Evolutionary conservation across 2,329 filamentous ascomycete genomes (phyloP).

Genomic region (Hypoxylon sp.): DNA sequence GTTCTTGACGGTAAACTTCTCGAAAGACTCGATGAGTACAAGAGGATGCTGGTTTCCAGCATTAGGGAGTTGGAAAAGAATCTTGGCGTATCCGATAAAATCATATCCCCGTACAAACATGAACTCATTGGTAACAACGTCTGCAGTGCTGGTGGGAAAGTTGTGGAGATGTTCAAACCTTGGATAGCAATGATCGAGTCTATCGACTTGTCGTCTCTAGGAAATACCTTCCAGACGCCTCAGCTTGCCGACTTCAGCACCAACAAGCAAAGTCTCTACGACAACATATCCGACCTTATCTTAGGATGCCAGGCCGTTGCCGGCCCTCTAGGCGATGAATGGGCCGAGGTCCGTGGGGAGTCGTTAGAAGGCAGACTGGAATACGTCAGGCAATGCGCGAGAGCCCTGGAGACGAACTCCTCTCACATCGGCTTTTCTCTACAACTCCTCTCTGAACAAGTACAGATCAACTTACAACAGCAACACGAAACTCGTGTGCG

Average conservation of each 20-base stretch:
- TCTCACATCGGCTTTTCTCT: slow-evolving; percentile 90
- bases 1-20: slow-evolving; percentile 82
- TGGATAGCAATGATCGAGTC: slow-evolving; percentile 94
- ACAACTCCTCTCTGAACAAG: slow-evolving; percentile 87
- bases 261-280: slow-evolving; percentile 94
- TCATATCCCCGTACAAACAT: slow-evolving; percentile 84
- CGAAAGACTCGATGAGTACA: slow-evolving; percentile 87
- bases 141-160: slow-evolving; percentile 81
- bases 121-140: slow-evolving; percentile 85
- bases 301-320: slow-evolving; percentile 92
- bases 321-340: slow-evolving; percentile 92
- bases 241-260: slow-evolving; percentile 88
- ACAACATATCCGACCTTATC: slow-evolving; percentile 90
- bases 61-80: slow-evolving; percentile 91
- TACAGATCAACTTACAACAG: slow-evolving; percentile 70
- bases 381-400: slow-evolving; percentile 81
- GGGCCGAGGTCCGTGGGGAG: slow-evolving; percentile 92
- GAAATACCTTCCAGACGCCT: slow-evolving; percentile 84
- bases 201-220: slow-evolving; percentile 86
- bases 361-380: slow-evolving; percentile 89
- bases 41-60: slow-evolving; percentile 86
- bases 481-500: slow-evolving; percentile 62
- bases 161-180: slow-evolving; percentile 89
- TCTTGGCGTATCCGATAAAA: slow-evolving; percentile 81
- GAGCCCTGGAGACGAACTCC: slow-evolving; percentile 87